Conservation (phyloP, 495 filamentous ascomycete species). For the Aspergillus taichungensis region DNA sequence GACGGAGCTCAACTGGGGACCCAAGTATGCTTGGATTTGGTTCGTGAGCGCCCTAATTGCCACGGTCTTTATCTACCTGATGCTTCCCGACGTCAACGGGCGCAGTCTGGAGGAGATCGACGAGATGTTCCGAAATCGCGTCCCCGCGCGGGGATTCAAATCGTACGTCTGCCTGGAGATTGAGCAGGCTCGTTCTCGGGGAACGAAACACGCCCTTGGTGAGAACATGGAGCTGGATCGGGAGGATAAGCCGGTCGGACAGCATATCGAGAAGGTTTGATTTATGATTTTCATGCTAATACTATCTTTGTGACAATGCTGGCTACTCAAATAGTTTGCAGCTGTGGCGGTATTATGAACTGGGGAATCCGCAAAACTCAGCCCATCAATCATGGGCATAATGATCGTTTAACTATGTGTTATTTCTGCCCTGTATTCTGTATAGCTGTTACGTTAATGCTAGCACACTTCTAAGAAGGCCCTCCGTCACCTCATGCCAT, state of each 20-base stretch:
- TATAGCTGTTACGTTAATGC: no score
- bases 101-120: conserved; percentile 43
- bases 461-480: no score
- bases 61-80: conserved; percentile 38
- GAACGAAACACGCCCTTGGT: background rate
- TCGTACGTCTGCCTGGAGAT: background rate
- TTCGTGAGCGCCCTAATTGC: conserved; percentile 27
- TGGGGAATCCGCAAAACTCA: no score
- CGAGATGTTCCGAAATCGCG: conserved; percentile 39
- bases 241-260: background rate
- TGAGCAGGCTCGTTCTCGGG: background rate
- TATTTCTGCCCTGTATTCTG: no score
- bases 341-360: no score
- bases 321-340: no score
- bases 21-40: conserved; percentile 46
- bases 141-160: conserved; percentile 11
- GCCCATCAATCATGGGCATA: no score
- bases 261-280: no score
- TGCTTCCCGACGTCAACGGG: conserved; percentile 42
- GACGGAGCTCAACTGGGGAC: conserved; percentile 41
- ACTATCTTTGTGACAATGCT: no score
- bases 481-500: no score
- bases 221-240: background rate
- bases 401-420: no score
- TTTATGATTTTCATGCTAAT: no score